Evolutionary conservation across 768 basidiomycete genomes (phyloP), one percentile per base, ranked within the genome.

Genomic region (Suillus paluster): DNA sequence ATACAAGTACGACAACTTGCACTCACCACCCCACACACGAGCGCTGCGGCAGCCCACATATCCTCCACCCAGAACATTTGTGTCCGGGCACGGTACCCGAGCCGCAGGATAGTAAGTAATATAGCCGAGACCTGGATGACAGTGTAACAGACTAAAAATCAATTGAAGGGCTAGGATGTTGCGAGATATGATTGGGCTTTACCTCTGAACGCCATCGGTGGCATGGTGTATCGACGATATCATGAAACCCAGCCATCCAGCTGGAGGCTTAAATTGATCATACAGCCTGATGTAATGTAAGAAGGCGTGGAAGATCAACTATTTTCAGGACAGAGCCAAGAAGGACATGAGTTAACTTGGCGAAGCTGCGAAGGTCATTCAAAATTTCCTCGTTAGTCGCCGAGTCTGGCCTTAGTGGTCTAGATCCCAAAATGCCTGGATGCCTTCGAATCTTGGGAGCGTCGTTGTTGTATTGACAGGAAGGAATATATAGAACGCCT

Each of bases 11-110:
- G 38, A 21, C 9, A 54, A 10, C 36, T 38, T 54, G 5, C 36
- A 36, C 60, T 60, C 11, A 63, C 46, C 17, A 14, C 39, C 8
- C 55, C 68, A 9, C 52, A 71, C 14, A 61, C 4, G 25, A 71
- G 56, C 6, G 66, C 70, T 19, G 58, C 38, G 4, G 45, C 39
- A 11, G 71, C 70, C 62, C 63, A 71, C 39, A 61, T 25, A 21
- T 72, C 71, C 12, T 72, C 70, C 63, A 66, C 64, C 25, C 71
- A 71, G 33, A 71, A 41, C 15, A 60, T 57, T 21, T 46, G 64
- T 21, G 65, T 68, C 15, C 19, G 55, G 17, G 63, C 48, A 34
- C 70, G 68, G 27, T 70, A 68, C 64, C 68, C 63, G 17, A 71
- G 17, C 30, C 68, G 62, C 42, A 70, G 62, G 11, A 67, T 9